Conservation (phyloP, 345 rosid genomes). For the Boechera stricta region DNA sequence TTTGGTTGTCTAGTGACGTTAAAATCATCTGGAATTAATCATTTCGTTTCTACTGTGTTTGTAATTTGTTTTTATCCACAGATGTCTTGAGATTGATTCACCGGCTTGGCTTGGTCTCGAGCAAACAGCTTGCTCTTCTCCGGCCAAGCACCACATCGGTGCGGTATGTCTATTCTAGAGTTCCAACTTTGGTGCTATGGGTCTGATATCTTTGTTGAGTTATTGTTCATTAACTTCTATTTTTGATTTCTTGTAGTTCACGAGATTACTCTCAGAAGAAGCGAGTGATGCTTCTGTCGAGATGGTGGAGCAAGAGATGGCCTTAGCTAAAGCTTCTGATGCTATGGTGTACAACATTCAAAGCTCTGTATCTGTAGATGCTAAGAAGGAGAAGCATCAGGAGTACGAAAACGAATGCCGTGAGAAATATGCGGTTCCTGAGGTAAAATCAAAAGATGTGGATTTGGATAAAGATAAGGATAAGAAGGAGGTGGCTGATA, state of each 20-base stretch:
- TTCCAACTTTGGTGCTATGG: neutral
- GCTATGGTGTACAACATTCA: slow-evolving; percentile 60
- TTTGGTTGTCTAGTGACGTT: neutral
- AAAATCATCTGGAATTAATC: neutral
- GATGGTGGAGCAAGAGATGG: slow-evolving; percentile 61
- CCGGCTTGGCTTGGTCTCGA: slow-evolving; percentile 89
- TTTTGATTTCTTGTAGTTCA: slow-evolving; percentile 51
- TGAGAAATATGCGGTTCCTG: slow-evolving; percentile 59
- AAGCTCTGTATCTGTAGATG: slow-evolving; percentile 55
- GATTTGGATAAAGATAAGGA: slow-evolving; percentile 39
- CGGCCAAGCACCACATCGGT: slow-evolving; percentile 79
- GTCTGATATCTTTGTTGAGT: slow-evolving; percentile 4
- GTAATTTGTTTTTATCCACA: slow-evolving; percentile 35
- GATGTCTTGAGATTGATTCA: slow-evolving; percentile 72
- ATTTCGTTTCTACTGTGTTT: slow-evolving; percentile 1
- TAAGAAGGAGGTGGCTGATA: slow-evolving; percentile 17
- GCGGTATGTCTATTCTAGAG: slow-evolving; percentile 58
- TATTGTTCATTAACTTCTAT: neutral
- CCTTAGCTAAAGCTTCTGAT: slow-evolving; percentile 81
- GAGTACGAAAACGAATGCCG: slow-evolving; percentile 78
- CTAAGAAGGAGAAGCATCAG: slow-evolving; percentile 74
- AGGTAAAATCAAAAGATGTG: slow-evolving; percentile 51
- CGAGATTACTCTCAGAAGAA: slow-evolving; percentile 85
- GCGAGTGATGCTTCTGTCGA: slow-evolving; percentile 55
- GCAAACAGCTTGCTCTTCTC: slow-evolving; percentile 82